These are phyloP conservation scores for Anethum foeniculum DNA, from an alignment of 140 eudicot species.

Conservation along the genomic window DNA sequence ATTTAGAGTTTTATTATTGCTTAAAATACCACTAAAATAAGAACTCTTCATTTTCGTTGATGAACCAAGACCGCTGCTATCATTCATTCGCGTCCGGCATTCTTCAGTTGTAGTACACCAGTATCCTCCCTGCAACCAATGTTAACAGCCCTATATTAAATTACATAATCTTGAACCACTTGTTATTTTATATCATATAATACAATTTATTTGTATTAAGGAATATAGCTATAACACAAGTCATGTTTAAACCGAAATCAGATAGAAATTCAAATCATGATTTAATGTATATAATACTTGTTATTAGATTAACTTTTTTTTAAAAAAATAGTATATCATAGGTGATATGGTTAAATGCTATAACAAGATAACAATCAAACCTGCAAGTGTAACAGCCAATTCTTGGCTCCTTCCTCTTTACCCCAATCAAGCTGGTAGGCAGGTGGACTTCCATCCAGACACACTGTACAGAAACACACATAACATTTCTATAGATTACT, in stretches of 20 bases:
- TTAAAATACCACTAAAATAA: slow-evolving; percentile 7
- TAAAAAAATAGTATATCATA: not conserved
- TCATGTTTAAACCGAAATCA: not conserved
- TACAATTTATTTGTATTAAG: not conserved
- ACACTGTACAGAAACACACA: slow-evolving; percentile 20
- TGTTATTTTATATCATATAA: not conserved
- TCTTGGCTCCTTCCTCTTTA: slow-evolving; percentile 28
- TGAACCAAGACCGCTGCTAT: slow-evolving; percentile 7
- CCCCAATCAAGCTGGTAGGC: slow-evolving; percentile 50
- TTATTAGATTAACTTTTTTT: not conserved
- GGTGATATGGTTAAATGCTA: not conserved
- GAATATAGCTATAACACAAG: not conserved
- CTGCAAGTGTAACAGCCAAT: slow-evolving; percentile 45
- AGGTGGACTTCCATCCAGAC: slow-evolving; percentile 69
- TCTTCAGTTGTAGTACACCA: slow-evolving; percentile 5
- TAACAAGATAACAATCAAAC: slow-evolving; percentile 9
- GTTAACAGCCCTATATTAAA: not conserved
- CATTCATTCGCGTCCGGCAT: not conserved
- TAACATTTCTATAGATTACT: not conserved
- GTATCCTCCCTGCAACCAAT: slow-evolving; percentile 7
- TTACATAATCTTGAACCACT: not conserved
- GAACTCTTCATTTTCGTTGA: slow-evolving; percentile 4
- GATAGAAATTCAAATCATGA: not conserved
- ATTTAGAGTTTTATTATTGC: not conserved
- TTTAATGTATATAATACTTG: not conserved